phyloP scores from a whole-genome alignment of 1,284 basidiomycete species.

The Bondarzewia mesenterica region DNA sequence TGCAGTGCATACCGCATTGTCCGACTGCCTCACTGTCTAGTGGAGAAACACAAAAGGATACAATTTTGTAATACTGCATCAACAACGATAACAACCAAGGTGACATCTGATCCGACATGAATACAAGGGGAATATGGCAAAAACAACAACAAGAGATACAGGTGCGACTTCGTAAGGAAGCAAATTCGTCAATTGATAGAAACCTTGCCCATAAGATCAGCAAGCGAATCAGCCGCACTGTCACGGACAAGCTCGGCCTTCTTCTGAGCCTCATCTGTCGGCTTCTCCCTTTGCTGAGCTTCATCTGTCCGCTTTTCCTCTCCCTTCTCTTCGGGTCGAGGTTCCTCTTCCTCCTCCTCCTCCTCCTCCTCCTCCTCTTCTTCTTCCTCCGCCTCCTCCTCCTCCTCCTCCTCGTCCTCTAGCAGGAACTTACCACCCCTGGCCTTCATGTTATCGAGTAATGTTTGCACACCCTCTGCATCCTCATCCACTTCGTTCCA shows the following conservation, averaged over 20 bases:
- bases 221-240: slow-evolving; percentile 42
- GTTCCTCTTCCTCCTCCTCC: slow-evolving; percentile 33
- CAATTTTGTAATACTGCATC: too few species aligned
- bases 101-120: not conserved
- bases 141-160: not conserved
- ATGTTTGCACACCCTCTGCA: slow-evolving; percentile 62
- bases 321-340: slow-evolving; percentile 46
- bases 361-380: slow-evolving; percentile 31
- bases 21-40: too few species aligned
- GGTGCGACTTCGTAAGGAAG: not conserved
- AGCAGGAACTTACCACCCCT: slow-evolving; percentile 58
- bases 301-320: slow-evolving; percentile 79
- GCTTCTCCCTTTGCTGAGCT: slow-evolving; percentile 31
- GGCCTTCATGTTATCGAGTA: slow-evolving; percentile 58
- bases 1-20: too few species aligned
- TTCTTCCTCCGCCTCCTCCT: slow-evolving; percentile 63
- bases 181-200: slow-evolving; percentile 23
- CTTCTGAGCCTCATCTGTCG: slow-evolving; percentile 27
- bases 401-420: slow-evolving; percentile 71
- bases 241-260: slow-evolving; percentile 23
- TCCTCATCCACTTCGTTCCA: slow-evolving; percentile 85
- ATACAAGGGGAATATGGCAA: not conserved
- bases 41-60: not conserved
- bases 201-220: slow-evolving; percentile 53
- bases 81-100: not conserved